These are phyloP conservation scores for Exophiala lecanii-corni DNA, from an alignment of 2,329 filamentous ascomycete species.

Conservation along the genomic window DNA sequence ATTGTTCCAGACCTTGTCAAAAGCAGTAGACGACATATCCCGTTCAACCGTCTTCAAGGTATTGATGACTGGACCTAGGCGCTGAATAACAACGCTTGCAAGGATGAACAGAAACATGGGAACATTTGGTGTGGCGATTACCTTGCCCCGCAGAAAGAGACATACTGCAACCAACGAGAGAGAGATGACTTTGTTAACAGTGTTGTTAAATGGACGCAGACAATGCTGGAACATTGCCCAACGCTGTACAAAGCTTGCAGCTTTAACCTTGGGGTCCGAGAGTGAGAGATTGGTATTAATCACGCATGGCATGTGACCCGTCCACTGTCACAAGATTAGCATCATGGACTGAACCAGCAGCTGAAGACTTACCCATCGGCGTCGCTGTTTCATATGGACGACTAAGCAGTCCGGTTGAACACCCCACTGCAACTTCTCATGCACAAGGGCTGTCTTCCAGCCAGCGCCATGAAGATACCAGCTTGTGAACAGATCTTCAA, in stretches of 20 bases:
- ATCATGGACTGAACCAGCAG: slow-evolving; percentile 41
- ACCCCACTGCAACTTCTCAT: slow-evolving; percentile 27
- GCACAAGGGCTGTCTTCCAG: slow-evolving; percentile 27
- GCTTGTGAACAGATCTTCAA: slow-evolving; percentile 29
- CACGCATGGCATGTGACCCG: slow-evolving; percentile 17
- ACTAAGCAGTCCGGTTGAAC: slow-evolving; percentile 33
- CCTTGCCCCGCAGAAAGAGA: slow-evolving; percentile 5
- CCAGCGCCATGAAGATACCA: slow-evolving; percentile 26
- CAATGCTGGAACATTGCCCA: slow-evolving; percentile 21
- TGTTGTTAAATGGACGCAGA: slow-evolving; percentile 19
- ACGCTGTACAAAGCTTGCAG: slow-evolving; percentile 13
- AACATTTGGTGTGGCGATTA: slow-evolving; percentile 12
- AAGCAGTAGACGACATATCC: neutral
- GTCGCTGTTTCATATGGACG: slow-evolving; percentile 36
- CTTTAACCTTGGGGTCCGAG: slow-evolving; percentile 4
- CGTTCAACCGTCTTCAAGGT: neutral
- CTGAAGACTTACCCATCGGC: slow-evolving; percentile 35
- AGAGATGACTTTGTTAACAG: slow-evolving; percentile 12
- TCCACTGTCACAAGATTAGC: slow-evolving; percentile 16
- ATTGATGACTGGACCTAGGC: neutral
- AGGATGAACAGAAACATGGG: slow-evolving; percentile 7
- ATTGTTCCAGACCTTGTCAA: slow-evolving; percentile 7
- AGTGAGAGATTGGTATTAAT: slow-evolving; percentile 13
- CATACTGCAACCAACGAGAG: slow-evolving; percentile 8
- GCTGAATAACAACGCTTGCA: slow-evolving; percentile 4